Conservation (phyloP, 371 early-diverging fungal species). For the Mucor piriformis region DNA sequence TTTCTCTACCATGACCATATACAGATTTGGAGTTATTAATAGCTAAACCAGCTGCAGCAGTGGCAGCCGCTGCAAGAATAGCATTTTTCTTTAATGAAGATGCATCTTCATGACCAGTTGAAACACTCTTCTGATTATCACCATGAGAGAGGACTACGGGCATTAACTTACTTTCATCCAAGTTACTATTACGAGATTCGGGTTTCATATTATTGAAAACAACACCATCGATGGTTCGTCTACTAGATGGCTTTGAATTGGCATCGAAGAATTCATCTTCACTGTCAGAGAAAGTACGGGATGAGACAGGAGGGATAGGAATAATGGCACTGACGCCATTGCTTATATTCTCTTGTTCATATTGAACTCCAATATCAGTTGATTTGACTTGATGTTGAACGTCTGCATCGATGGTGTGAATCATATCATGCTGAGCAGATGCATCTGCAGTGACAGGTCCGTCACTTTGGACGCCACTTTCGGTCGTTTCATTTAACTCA, state of each 20-base stretch:
- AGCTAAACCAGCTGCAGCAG: background rate
- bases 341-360: background rate
- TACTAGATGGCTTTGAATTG: conserved; percentile 22
- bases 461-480: conserved; percentile 20
- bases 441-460: background rate
- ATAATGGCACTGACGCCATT: background rate
- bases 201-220: conserved; percentile 4
- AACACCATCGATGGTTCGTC: conserved; percentile 6
- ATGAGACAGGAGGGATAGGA: background rate
- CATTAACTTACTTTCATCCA: background rate
- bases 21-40: background rate
- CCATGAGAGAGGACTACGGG: background rate
- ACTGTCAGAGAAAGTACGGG: conserved; percentile 1
- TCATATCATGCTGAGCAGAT: background rate
- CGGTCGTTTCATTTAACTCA: conserved; percentile 2
- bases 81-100: background rate
- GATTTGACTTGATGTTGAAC: conserved; percentile 3
- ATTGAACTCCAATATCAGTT: conserved; percentile 19
- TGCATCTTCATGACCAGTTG: background rate
- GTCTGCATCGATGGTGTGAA: background rate
- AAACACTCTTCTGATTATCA: background rate
- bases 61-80: background rate
- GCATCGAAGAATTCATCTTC: conserved; percentile 27
- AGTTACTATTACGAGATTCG: background rate
- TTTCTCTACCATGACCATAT: background rate